Percentiles rank a stretch among this genome's conserved stretches.
Evolutionary conservation across 495 filamentous ascomycete genomes (phyloP).

Genomic region (Aspergillus indologenus): DNA sequence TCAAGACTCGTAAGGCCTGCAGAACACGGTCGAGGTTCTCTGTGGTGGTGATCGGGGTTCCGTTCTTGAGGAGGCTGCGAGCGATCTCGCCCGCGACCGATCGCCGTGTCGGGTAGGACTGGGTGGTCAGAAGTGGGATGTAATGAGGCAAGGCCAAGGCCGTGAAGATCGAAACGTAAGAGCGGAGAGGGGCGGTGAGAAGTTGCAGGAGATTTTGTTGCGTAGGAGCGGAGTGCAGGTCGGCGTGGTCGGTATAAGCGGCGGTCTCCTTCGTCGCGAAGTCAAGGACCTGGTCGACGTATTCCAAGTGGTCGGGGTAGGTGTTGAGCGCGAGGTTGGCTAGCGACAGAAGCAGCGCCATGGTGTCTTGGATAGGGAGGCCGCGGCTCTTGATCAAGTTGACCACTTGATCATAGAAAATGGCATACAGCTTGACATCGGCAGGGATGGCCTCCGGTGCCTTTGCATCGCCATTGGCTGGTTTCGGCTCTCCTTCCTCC

Average conservation of each 20-base stretch:
- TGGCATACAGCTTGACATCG: slow-evolving; percentile 89
- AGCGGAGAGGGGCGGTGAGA: slow-evolving; percentile 80
- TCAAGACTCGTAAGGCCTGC: slow-evolving; percentile 81
- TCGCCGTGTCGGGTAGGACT: slow-evolving; percentile 89
- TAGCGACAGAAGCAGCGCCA: slow-evolving; percentile 85
- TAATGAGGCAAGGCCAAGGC: slow-evolving; percentile 88
- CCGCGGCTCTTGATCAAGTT: slow-evolving; percentile 87
- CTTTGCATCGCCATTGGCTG: slow-evolving; percentile 20
- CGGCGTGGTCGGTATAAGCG: slow-evolving; percentile 88
- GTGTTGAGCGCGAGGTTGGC: slow-evolving; percentile 92
- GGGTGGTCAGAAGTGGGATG: slow-evolving; percentile 81
- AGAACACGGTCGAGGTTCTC: slow-evolving; percentile 86
- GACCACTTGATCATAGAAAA: slow-evolving; percentile 95
- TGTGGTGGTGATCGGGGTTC: slow-evolving; percentile 69
- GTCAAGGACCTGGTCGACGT: slow-evolving; percentile 88
- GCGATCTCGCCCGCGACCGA: slow-evolving; percentile 87
- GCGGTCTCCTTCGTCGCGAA: slow-evolving; percentile 86
- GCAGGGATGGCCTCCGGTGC: slow-evolving; percentile 67
- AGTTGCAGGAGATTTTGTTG: slow-evolving; percentile 88
- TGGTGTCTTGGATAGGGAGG: slow-evolving; percentile 90
- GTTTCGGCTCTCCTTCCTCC: neutral
- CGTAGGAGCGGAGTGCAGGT: slow-evolving; percentile 81
- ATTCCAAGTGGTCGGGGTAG: slow-evolving; percentile 88
- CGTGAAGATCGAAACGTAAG: slow-evolving; percentile 91
- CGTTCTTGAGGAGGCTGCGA: slow-evolving; percentile 71